Conservation (phyloP, 352 stramenopile genomes). For the Globisporangium parvum region DNA sequence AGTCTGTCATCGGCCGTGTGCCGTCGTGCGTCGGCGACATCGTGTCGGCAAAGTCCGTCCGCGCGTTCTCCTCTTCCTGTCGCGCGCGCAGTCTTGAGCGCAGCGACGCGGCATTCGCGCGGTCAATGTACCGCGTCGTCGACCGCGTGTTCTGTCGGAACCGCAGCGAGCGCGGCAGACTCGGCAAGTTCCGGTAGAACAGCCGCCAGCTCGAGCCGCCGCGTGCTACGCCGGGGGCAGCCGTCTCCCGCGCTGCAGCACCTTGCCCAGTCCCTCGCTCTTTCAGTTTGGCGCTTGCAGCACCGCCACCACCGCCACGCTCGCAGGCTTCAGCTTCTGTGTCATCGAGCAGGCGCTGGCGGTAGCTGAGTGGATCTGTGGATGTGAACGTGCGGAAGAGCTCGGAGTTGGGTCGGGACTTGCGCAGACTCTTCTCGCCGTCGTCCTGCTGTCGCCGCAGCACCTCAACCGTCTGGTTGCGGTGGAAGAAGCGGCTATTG, state of each 20-base stretch:
- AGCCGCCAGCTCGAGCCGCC: constrained; percentile 43
- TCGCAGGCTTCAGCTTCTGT: constrained; percentile 21
- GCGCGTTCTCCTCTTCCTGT: constrained; percentile 38
- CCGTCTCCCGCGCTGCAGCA: not conserved
- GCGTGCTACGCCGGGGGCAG: not conserved
- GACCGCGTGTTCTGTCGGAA: constrained; percentile 76
- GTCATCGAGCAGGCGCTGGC: constrained; percentile 52
- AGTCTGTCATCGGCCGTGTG: constrained; percentile 32
- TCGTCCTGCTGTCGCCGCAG: constrained; percentile 27
- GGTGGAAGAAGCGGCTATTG: constrained; percentile 43
- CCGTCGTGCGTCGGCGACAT: constrained; percentile 21
- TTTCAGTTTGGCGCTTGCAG: constrained; percentile 9
- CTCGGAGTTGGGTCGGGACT: constrained; percentile 44
- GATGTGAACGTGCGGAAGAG: constrained; percentile 72
- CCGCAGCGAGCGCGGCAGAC: constrained; percentile 49
- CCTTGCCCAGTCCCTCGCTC: constrained; percentile 1
- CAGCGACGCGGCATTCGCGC: constrained; percentile 58
- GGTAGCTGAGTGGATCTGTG: constrained; percentile 49
- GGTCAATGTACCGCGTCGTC: constrained; percentile 72
- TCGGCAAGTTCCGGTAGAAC: constrained; percentile 70
- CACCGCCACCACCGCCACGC: not conserved
- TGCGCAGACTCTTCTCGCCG: constrained; percentile 25
- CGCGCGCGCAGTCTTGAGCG: constrained; percentile 43
- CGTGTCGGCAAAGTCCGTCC: constrained; percentile 23
- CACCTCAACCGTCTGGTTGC: constrained; percentile 73